A percentile compares a stretch with the other conserved stretches of the same genome.
Conservation (phyloP, 257 asterid species). For the Fraxinus cuspidata region DNA sequence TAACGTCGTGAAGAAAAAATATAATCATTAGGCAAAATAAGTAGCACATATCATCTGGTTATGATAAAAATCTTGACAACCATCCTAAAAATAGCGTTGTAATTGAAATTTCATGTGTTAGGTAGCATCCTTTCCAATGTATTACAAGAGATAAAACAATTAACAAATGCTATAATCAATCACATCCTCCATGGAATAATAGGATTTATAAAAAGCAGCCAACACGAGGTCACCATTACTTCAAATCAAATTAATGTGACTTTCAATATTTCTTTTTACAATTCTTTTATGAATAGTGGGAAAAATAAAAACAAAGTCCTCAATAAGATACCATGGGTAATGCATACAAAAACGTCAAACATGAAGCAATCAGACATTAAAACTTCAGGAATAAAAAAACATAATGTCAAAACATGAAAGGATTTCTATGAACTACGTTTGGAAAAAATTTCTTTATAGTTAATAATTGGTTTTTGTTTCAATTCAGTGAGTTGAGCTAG, state of each 20-base stretch:
- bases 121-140: background rate
- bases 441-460: background rate
- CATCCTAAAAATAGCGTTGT: background rate
- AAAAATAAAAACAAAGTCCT: background rate
- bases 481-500: background rate
- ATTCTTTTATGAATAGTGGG: background rate
- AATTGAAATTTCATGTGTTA: background rate
- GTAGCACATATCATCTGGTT: background rate
- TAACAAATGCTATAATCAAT: background rate
- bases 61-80: constrained; percentile 6
- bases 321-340: background rate
- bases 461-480: background rate
- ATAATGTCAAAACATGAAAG: background rate
- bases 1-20: background rate
- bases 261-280: background rate
- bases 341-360: background rate
- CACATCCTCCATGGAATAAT: background rate
- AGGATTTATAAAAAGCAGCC: background rate
- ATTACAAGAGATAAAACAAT: background rate
- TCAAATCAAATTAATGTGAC: background rate
- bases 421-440: background rate
- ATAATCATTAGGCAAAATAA: background rate
- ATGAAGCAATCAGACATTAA: background rate
- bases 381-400: background rate
- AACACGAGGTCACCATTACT: background rate